A percentile compares a stretch with the other conserved stretches of the same genome.
phyloP scores from a whole-genome alignment of 768 basidiomycete species.

The Boletus pseudopeckii region DNA sequence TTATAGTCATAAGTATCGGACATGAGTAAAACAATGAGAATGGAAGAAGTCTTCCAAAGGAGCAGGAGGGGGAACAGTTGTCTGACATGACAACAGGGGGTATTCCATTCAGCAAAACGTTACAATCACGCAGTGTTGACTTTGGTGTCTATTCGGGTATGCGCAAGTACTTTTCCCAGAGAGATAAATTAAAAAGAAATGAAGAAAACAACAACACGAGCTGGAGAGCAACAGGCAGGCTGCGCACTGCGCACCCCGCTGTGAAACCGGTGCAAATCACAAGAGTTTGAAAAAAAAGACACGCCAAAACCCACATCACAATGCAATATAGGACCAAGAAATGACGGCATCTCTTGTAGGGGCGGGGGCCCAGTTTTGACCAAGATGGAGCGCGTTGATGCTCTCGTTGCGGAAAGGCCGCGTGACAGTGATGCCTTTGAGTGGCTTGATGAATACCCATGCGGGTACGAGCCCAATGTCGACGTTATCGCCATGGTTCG shows the following conservation, averaged over 20 bases:
- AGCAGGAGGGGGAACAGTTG: background rate
- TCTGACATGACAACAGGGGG: background rate
- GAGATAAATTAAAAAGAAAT: background rate
- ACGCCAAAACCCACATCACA: background rate
- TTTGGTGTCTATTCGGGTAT: background rate
- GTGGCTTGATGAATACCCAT: slow-evolving; percentile 70
- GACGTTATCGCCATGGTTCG: slow-evolving; percentile 35
- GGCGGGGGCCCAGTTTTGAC: slow-evolving; percentile 25
- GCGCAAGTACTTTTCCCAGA: too few relatives aligned
- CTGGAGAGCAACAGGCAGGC: background rate
- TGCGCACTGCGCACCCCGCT: background rate
- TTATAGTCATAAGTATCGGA: too few relatives aligned
- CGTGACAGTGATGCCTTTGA: slow-evolving; percentile 55
- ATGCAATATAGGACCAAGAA: slow-evolving; percentile 48
- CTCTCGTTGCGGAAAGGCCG: slow-evolving; percentile 63
- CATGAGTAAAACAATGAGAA: too few relatives aligned
- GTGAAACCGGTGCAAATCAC: background rate
- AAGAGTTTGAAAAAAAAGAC: too few relatives aligned
- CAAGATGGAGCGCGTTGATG: slow-evolving; percentile 45
- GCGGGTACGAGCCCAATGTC: slow-evolving; percentile 73
- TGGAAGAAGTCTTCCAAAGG: too few relatives aligned
- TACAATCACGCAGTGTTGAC: background rate
- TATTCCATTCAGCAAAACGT: background rate
- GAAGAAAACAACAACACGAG: background rate
- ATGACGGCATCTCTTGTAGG: slow-evolving; percentile 46